These are phyloP conservation scores for Colletotrichum magnum DNA, from an alignment of 2,329 filamentous ascomycete species.

Conservation along the genomic window DNA sequence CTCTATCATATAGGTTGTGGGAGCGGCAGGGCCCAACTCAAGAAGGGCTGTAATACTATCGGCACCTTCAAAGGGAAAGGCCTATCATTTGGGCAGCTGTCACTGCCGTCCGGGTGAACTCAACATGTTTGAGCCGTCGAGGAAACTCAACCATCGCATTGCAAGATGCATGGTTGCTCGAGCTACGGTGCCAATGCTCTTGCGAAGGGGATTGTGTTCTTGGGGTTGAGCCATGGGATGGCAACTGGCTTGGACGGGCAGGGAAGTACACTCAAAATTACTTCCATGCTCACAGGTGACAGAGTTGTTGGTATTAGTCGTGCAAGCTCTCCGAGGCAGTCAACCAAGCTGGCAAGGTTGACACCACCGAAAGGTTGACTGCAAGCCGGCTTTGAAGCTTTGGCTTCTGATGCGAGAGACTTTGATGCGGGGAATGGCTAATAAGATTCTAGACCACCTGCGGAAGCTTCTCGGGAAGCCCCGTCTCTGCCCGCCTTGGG, in stretches of 20 bases:
- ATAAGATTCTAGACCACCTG: constrained; percentile 1
- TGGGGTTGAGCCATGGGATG: constrained; percentile 44
- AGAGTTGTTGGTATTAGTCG: not conserved
- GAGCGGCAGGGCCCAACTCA: too few relatives aligned
- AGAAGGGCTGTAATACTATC: too few relatives aligned
- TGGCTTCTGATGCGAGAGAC: not conserved
- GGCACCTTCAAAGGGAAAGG: constrained; percentile 3
- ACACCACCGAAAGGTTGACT: not conserved
- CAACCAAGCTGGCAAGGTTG: not conserved
- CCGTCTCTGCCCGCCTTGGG: not conserved
- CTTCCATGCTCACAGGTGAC: not conserved
- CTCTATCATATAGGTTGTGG: too few relatives aligned
- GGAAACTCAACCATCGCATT: constrained; percentile 49
- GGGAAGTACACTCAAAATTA: not conserved
- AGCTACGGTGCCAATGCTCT: constrained; percentile 46
- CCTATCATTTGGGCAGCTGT: not conserved
- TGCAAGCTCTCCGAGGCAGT: not conserved
- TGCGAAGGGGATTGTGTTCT: constrained; percentile 44
- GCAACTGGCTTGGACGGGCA: constrained; percentile 43
- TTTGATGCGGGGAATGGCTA: not conserved
- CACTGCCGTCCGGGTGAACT: not conserved
- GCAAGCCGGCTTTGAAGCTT: not conserved
- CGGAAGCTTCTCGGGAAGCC: not conserved
- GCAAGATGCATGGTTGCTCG: constrained; percentile 42
- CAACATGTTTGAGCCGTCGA: constrained; percentile 53